Conservation (phyloP, 1,139 yeast species). For the Saccharomycopsis hybrid region DNA sequence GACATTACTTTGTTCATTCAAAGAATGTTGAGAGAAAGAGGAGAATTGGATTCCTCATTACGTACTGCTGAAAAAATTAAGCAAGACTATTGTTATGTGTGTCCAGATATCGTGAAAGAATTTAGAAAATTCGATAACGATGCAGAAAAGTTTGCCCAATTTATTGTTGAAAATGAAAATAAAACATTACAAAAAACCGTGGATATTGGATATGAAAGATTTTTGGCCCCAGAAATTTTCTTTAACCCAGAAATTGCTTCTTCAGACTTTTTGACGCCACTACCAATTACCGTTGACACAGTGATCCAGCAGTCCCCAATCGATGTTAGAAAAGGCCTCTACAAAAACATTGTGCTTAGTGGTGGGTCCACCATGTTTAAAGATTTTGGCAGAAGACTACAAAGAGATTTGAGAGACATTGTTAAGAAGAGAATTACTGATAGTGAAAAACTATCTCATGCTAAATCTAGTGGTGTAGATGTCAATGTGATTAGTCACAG, state of each 20-base stretch:
- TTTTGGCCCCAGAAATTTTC: constrained; percentile 96
- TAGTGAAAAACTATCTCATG: constrained; percentile 68
- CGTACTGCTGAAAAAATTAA: constrained; percentile 95
- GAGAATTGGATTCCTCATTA: constrained; percentile 88
- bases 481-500: constrained; percentile 96
- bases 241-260: constrained; percentile 97
- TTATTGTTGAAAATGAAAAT: constrained; percentile 77
- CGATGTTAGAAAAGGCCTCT: constrained; percentile 94
- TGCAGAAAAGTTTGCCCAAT: constrained; percentile 90
- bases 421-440: constrained; percentile 84
- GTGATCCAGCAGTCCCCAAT: constrained; percentile 95
- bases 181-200: constrained; percentile 59
- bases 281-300: constrained; percentile 90
- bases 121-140: constrained; percentile 91
- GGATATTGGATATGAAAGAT: constrained; percentile 95
- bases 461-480: constrained; percentile 89
- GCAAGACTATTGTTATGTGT: constrained; percentile 93
- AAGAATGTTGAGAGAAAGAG: constrained; percentile 89
- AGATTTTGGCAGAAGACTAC: constrained; percentile 95
- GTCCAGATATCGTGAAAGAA: constrained; percentile 96
- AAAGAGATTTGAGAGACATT: constrained; percentile 82
- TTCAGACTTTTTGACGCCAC: constrained; percentile 89
- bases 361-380: constrained; percentile 99
- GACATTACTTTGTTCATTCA: constrained; percentile 94
- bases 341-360: constrained; percentile 87